A percentile compares a stretch with the other conserved stretches of the same genome.
Evolutionary conservation across 495 filamentous ascomycete genomes (phyloP).

Genomic region (Penicillium dipodomyicola): DNA sequence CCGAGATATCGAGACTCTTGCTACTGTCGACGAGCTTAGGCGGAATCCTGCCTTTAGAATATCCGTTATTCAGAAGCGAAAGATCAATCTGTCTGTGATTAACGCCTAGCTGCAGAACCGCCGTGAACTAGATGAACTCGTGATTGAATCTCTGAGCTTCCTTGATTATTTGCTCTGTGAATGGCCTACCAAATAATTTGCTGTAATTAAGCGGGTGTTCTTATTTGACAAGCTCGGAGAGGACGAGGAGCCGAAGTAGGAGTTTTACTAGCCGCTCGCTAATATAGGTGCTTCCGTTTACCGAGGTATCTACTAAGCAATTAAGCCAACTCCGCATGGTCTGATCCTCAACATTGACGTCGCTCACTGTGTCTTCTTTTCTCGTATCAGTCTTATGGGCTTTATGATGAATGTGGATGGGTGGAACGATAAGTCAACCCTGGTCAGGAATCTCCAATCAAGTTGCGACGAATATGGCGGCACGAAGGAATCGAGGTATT

Average conservation of each 20-base stretch:
- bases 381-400: conserved; percentile 34
- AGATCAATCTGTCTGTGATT: conserved; percentile 63
- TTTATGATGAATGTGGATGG: conserved; percentile 28
- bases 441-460: conserved; percentile 21
- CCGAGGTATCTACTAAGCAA: conserved; percentile 81
- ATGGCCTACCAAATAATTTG: conserved; percentile 59
- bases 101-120: conserved; percentile 60
- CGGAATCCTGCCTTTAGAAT: conserved; percentile 48
- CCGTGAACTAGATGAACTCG: conserved; percentile 55
- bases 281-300: conserved; percentile 65
- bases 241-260: conserved; percentile 24
- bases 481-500: conserved; percentile 19
- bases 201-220: conserved; percentile 73
- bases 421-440: conserved; percentile 21
- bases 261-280: conserved; percentile 13
- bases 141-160: conserved; percentile 83
- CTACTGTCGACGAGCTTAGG: background rate
- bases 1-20: conserved; percentile 4
- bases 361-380: conserved; percentile 42
- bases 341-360: conserved; percentile 77
- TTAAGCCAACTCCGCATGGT: conserved; percentile 61
- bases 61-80: conserved; percentile 55
- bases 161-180: conserved; percentile 86
- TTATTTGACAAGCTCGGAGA: conserved; percentile 49
- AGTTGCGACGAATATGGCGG: conserved; percentile 24